These are phyloP conservation scores for Zygosaccharomyces bisporus DNA, from an alignment of 805 yeast genomes.

Conservation along the genomic window DNA sequence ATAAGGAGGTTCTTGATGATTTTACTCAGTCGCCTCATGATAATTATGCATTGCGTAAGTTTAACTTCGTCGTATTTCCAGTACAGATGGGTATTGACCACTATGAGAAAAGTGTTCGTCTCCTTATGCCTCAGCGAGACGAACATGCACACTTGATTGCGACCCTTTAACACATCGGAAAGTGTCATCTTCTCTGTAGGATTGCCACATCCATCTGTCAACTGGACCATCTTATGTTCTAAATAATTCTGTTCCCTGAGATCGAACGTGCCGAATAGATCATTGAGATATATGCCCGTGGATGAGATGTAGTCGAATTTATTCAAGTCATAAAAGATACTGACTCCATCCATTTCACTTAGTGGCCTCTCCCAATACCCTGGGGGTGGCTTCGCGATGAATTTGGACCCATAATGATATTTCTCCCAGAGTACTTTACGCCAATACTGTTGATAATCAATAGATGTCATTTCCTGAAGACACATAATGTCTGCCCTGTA, in stretches of 20 bases:
- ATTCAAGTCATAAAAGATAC: slow-evolving; percentile 47
- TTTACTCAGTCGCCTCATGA: slow-evolving; percentile 36
- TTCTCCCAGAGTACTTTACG: slow-evolving; percentile 28
- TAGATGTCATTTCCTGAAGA: slow-evolving; percentile 49
- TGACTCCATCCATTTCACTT: slow-evolving; percentile 57
- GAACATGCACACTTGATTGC: slow-evolving; percentile 59
- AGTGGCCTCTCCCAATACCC: slow-evolving; percentile 47
- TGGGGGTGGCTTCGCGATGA: slow-evolving; percentile 49
- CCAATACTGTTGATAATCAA: slow-evolving; percentile 43
- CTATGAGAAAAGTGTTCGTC: slow-evolving; percentile 41
- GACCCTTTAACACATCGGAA: slow-evolving; percentile 37
- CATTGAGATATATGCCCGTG: slow-evolving; percentile 35
- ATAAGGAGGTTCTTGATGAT: slow-evolving; percentile 26
- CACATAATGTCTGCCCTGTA: slow-evolving; percentile 56
- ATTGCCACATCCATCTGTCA: slow-evolving; percentile 35
- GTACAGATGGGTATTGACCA: slow-evolving; percentile 59
- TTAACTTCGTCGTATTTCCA: slow-evolving; percentile 59
- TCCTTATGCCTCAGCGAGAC: slow-evolving; percentile 44
- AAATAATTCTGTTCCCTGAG: slow-evolving; percentile 29
- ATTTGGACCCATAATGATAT: slow-evolving; percentile 45
- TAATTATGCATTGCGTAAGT: slow-evolving; percentile 48
- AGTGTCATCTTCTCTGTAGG: slow-evolving; percentile 25
- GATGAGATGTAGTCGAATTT: slow-evolving; percentile 43
- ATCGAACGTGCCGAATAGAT: slow-evolving; percentile 31
- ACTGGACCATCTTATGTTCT: slow-evolving; percentile 18